phyloP scores from a whole-genome alignment of 2,329 filamentous ascomycete genomes.

The Diplodia sapinea region DNA sequence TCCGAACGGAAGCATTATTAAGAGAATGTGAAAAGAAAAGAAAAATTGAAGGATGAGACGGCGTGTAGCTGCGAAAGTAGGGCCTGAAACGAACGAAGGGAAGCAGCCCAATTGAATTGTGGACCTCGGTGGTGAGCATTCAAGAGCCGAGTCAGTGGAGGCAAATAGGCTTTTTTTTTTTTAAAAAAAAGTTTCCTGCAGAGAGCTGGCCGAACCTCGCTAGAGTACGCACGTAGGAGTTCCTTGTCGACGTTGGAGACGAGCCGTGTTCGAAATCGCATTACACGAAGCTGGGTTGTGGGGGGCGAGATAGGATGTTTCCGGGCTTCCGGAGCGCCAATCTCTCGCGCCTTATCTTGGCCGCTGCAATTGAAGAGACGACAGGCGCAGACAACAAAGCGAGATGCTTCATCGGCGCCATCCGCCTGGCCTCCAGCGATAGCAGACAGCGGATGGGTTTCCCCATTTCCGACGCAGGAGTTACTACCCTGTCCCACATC shows the following conservation, averaged over 20 bases:
- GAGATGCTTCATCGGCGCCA: constrained; percentile 8
- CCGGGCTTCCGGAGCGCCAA: constrained; percentile 17
- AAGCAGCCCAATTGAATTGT: not conserved
- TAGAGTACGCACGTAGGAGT: not conserved
- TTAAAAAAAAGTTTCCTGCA: constrained; percentile 5
- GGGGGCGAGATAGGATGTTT: constrained; percentile 9
- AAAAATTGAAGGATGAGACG: not conserved
- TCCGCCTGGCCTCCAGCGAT: constrained; percentile 5
- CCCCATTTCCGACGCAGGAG: constrained; percentile 2
- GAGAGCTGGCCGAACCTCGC: not conserved
- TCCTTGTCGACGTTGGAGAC: not conserved
- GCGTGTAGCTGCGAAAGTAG: not conserved
- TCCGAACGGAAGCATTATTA: not conserved
- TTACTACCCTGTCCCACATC: constrained; percentile 8
- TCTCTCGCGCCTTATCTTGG: constrained; percentile 14
- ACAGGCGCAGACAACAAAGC: constrained; percentile 2
- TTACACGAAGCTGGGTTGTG: constrained; percentile 6
- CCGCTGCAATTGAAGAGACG: constrained; percentile 3
- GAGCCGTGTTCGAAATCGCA: constrained; percentile 7
- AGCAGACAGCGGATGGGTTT: constrained; percentile 13
- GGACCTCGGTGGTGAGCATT: not conserved
- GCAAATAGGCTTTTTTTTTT: not conserved
- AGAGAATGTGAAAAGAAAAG: not conserved
- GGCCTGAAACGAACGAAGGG: not conserved
- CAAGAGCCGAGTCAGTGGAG: constrained; percentile 12